A percentile compares a stretch with the other conserved stretches of the same genome.
Conservation (phyloP, 108 stramenopile genomes). For the Cyclotella sp. region DNA sequence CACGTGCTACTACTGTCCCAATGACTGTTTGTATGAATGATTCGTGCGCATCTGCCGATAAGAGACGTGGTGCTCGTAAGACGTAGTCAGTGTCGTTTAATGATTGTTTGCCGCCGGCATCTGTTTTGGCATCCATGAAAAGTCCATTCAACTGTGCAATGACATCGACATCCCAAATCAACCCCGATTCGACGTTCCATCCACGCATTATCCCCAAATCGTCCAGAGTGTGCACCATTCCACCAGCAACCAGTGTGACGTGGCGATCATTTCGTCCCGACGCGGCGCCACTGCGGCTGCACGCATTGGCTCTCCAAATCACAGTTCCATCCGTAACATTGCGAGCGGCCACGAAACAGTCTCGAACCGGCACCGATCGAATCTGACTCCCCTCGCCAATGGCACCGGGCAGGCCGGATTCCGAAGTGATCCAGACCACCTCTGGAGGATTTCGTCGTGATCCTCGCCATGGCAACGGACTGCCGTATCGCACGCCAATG, state of each 20-base stretch:
- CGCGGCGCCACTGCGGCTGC: slow-evolving; percentile 35
- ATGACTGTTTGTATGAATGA: not conserved
- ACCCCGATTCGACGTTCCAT: slow-evolving; percentile 1
- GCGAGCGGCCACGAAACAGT: slow-evolving; percentile 67
- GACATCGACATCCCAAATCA: slow-evolving; percentile 1
- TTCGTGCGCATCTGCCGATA: not conserved
- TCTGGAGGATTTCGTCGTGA: not conserved
- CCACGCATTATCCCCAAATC: not conserved
- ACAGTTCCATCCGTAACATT: slow-evolving; percentile 52
- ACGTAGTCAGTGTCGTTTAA: not conserved
- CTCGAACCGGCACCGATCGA: not conserved
- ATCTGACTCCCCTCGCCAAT: not conserved
- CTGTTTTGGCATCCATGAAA: not conserved
- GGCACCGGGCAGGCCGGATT: slow-evolving; percentile 19
- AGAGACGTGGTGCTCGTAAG: not conserved
- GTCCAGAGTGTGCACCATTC: slow-evolving; percentile 9
- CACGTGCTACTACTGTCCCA: slow-evolving; percentile 23
- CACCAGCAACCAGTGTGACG: slow-evolving; percentile 27
- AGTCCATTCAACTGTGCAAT: not conserved
- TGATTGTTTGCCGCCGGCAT: not conserved
- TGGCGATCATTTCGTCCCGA: slow-evolving; percentile 23
- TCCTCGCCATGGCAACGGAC: not conserved
- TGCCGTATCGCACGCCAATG: slow-evolving; percentile 35
- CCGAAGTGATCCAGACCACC: slow-evolving; percentile 41
- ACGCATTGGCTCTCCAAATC: slow-evolving; percentile 77